Percentiles rank a stretch among this genome's conserved stretches.
These are phyloP conservation scores for Talaromyces wortmannii DNA, from an alignment of 495 filamentous ascomycete genomes.

Conservation along the genomic window DNA sequence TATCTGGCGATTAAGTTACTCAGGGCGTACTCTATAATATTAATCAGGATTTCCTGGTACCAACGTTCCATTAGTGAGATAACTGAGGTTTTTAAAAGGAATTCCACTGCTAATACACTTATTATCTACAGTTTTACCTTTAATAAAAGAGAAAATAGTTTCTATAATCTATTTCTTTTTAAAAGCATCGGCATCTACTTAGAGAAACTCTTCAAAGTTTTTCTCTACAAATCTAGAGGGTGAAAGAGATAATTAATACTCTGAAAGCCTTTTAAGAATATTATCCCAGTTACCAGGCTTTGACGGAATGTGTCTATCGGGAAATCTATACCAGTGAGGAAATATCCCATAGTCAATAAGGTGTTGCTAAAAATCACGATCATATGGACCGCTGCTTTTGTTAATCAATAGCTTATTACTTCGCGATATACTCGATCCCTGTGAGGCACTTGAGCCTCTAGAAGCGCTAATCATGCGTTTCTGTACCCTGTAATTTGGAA, in stretches of 20 bases:
- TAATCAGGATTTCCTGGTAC: conserved; percentile 5
- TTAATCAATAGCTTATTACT: neutral
- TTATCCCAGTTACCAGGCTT: conserved; percentile 17
- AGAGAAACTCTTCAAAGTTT: too few species aligned
- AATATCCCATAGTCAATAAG: conserved; percentile 26
- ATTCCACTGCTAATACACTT: too few species aligned
- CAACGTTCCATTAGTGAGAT: conserved; percentile 21
- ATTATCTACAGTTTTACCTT: too few species aligned
- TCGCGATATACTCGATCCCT: neutral
- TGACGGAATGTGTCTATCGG: conserved; percentile 7
- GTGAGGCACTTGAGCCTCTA: neutral
- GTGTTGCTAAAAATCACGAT: neutral
- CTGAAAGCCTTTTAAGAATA: too few species aligned
- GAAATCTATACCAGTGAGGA: conserved; percentile 9
- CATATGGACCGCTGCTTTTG: conserved; percentile 9
- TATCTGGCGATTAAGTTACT: conserved; percentile 9
- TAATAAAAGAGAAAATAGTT: too few species aligned
- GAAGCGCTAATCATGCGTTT: neutral
- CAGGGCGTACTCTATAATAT: conserved; percentile 7
- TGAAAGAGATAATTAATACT: too few species aligned
- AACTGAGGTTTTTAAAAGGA: conserved; percentile 25
- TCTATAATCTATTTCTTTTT: too few species aligned
- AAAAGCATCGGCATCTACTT: too few species aligned
- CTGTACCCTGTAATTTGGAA: too few species aligned
- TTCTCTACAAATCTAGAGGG: too few species aligned